These are phyloP conservation scores for Tilletiopsis washingtonensis DNA, from an alignment of 1,284 basidiomycete species.

Conservation along the genomic window DNA sequence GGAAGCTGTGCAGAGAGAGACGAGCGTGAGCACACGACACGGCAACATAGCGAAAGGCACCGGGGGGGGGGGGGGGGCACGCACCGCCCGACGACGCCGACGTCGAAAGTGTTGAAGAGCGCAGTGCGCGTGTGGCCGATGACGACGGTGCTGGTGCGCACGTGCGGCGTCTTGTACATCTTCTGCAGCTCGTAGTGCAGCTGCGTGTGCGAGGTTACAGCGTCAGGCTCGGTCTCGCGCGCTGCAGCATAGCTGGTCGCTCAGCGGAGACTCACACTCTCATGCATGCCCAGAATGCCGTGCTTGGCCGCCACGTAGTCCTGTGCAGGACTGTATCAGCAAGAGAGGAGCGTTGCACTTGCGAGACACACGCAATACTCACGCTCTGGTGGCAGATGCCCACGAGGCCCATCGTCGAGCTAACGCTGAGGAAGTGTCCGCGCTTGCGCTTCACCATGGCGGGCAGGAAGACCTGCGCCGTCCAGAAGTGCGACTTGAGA, in stretches of 20 bases:
- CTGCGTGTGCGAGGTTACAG: not conserved
- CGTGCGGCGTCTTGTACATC: slow-evolving; percentile 10
- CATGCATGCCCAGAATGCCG: slow-evolving; percentile 9
- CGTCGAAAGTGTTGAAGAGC: slow-evolving; percentile 8
- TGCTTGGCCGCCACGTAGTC: slow-evolving; percentile 13
- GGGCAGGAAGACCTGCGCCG: slow-evolving; percentile 10
- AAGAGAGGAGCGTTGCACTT: not conserved
- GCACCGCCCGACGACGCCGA: slow-evolving; percentile 3
- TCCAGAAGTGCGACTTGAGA: slow-evolving; percentile 9
- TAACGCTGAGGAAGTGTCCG: slow-evolving; percentile 7
- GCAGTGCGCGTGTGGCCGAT: slow-evolving; percentile 9
- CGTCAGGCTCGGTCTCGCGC: not conserved
- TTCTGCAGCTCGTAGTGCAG: slow-evolving; percentile 10
- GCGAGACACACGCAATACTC: slow-evolving; percentile 41
- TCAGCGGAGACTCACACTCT: slow-evolving; percentile 1
- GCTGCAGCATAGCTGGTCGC: not conserved
- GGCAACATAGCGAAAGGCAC: no score
- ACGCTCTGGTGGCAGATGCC: slow-evolving; percentile 55
- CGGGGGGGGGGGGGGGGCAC: no score
- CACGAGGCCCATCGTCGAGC: slow-evolving; percentile 7
- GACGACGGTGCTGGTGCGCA: slow-evolving; percentile 7
- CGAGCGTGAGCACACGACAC: no score
- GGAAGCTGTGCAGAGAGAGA: no score
- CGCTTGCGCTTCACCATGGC: slow-evolving; percentile 11
- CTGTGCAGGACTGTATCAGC: not conserved